phyloP scores from a whole-genome alignment of 2,329 filamentous ascomycete genomes.

The Arthrinium puccinioides region DNA sequence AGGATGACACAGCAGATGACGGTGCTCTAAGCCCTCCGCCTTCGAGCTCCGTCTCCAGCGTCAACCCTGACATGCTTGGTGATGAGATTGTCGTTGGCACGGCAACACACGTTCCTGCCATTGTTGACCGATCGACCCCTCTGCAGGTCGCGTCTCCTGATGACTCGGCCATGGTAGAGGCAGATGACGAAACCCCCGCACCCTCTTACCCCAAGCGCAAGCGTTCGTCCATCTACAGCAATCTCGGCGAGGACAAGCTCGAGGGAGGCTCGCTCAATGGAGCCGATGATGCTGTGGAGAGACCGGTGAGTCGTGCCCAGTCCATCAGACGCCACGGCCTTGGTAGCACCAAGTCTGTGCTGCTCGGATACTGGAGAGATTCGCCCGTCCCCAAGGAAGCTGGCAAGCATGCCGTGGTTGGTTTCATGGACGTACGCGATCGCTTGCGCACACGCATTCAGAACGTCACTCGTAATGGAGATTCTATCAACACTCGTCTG shows the following conservation, averaged over 20 bases:
- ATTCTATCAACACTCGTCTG: conserved; percentile 35
- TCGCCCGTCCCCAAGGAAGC: conserved; percentile 40
- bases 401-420: conserved; percentile 52
- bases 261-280: conserved; percentile 26
- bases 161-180: conserved; percentile 37
- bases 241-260: conserved; percentile 41
- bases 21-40: conserved; percentile 38
- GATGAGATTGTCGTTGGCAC: conserved; percentile 48
- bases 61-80: conserved; percentile 32
- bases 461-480: conserved; percentile 38
- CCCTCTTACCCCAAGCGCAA: conserved; percentile 49
- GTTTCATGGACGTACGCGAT: conserved; percentile 55
- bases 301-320: conserved; percentile 14
- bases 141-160: conserved; percentile 27
- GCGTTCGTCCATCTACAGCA: conserved; percentile 40
- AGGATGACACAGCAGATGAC: conserved; percentile 28
- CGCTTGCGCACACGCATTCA: conserved; percentile 54
- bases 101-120: conserved; percentile 13
- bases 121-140: conserved; percentile 30
- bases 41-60: conserved; percentile 30
- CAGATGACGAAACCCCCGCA: conserved; percentile 25
- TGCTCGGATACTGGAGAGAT: conserved; percentile 55
- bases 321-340: conserved; percentile 18
- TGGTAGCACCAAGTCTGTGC: conserved; percentile 35
- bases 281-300: conserved; percentile 18